Conservation (phyloP, 495 filamentous ascomycete species). For the Friedmanniomyces simplex region DNA sequence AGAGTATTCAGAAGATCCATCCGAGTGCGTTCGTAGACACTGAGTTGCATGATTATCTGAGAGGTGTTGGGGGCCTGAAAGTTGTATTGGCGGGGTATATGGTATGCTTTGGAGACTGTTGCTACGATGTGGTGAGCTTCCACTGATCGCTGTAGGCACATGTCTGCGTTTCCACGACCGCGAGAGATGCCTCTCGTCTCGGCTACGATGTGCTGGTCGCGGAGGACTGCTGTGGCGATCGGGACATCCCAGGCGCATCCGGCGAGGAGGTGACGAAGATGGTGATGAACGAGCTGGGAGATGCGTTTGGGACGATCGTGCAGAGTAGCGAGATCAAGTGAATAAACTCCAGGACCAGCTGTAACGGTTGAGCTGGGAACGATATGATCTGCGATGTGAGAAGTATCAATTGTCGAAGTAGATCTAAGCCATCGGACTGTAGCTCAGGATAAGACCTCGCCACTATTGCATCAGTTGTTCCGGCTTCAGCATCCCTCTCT, state of each 20-base stretch:
- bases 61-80: constrained; percentile 34
- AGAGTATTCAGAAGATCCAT: constrained; percentile 38
- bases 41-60: constrained; percentile 34
- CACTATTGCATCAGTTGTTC: not conserved
- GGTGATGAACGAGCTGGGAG: constrained; percentile 28
- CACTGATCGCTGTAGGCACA: constrained; percentile 34
- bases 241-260: constrained; percentile 43
- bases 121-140: not conserved
- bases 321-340: constrained; percentile 30
- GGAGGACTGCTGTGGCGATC: constrained; percentile 47
- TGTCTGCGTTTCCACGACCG: constrained; percentile 52
- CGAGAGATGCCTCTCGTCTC: constrained; percentile 42
- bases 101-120: constrained; percentile 22
- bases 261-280: constrained; percentile 30
- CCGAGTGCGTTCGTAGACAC: constrained; percentile 42
- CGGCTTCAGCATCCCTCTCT: constrained; percentile 13
- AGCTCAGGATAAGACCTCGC: too few relatives aligned
- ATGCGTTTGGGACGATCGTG: constrained; percentile 32
- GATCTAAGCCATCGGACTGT: too few relatives aligned
- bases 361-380: too few relatives aligned
- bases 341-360: not conserved
- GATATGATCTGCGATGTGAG: too few relatives aligned
- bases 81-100: constrained; percentile 45
- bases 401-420: too few relatives aligned
- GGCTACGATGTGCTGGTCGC: constrained; percentile 50